Percentiles rank a stretch among this genome's conserved stretches.
phyloP scores from a whole-genome alignment of 768 basidiomycete genomes.

The Serendipita sp. region DNA sequence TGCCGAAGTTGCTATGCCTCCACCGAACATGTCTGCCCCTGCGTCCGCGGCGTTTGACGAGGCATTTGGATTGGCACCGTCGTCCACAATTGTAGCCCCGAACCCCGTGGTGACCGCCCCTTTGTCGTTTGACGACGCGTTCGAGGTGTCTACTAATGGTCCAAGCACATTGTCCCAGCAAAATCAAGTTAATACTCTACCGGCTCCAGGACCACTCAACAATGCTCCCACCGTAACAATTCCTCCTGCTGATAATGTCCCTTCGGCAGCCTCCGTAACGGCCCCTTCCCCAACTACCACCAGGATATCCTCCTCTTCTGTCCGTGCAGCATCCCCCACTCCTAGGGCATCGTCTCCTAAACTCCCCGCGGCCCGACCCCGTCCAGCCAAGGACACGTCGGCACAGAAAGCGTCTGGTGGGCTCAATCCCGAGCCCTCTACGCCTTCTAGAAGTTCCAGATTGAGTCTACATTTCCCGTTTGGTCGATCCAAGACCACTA shows the following conservation, averaged over 20 bases:
- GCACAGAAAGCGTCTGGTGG: slow-evolving; percentile 41
- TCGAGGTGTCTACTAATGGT: slow-evolving; percentile 21
- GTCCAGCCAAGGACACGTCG: slow-evolving; percentile 30
- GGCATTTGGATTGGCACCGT: slow-evolving; percentile 17
- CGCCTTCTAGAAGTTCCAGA: slow-evolving; percentile 37
- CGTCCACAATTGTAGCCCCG: slow-evolving; percentile 12
- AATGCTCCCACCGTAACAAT: slow-evolving; percentile 15
- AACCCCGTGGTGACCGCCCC: slow-evolving; percentile 11
- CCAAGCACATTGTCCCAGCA: slow-evolving; percentile 10
- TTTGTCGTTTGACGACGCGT: slow-evolving; percentile 32
- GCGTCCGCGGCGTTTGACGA: slow-evolving; percentile 20
- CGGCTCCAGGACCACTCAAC: slow-evolving; percentile 23
- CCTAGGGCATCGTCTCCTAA: slow-evolving; percentile 40
- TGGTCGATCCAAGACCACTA: slow-evolving; percentile 24
- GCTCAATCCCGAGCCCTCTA: slow-evolving; percentile 23
- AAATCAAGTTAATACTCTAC: slow-evolving; percentile 14
- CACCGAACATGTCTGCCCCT: slow-evolving; percentile 11
- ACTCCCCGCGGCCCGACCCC: slow-evolving; percentile 44
- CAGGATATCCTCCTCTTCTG: background rate
- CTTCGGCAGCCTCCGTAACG: slow-evolving; percentile 23
- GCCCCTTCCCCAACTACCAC: slow-evolving; percentile 5
- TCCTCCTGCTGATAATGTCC: slow-evolving; percentile 13
- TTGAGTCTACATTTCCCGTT: slow-evolving; percentile 70
- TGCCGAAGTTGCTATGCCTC: background rate
- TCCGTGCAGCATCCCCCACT: slow-evolving; percentile 26